These are phyloP conservation scores for Scenedesmus sp. DNA, from an alignment of 163 green algal genomes.

Conservation along the genomic window DNA sequence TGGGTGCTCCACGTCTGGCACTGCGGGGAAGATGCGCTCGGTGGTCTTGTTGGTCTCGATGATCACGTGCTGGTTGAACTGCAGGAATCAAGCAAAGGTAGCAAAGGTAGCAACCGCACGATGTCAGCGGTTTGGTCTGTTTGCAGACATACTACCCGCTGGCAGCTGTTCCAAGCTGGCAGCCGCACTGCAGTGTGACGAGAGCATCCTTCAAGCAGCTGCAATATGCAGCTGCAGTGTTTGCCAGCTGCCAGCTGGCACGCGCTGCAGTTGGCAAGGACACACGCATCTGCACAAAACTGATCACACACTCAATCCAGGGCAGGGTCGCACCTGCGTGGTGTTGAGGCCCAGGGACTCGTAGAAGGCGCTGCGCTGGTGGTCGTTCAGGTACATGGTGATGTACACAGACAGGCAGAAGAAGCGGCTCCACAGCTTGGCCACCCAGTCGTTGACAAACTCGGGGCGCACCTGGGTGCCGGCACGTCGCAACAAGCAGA, in stretches of 20 bases:
- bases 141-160: too few relatives aligned
- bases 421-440: constrained; percentile 93
- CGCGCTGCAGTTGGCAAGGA: too few relatives aligned
- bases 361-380: constrained; percentile 94
- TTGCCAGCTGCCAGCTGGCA: too few relatives aligned
- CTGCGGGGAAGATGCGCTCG: constrained; percentile 94
- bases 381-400: constrained; percentile 99
- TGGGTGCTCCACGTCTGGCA: constrained; percentile 87
- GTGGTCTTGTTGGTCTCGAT: constrained; percentile 98
- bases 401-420: constrained; percentile 99
- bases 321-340: constrained; percentile 65
- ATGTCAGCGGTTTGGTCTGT: constrained; percentile 63
- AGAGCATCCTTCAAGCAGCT: too few relatives aligned
- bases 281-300: too few relatives aligned
- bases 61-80: constrained; percentile 99
- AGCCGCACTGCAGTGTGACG: too few relatives aligned
- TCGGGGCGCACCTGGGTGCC: constrained; percentile 75
- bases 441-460: constrained; percentile 89
- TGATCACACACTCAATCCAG: too few relatives aligned
- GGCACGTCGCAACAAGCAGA: too few relatives aligned
- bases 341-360: constrained; percentile 95
- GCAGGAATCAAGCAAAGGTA: constrained; percentile 58
- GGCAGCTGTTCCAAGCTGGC: too few relatives aligned
- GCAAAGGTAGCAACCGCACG: constrained; percentile 52
- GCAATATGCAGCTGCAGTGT: too few relatives aligned